Percentiles rank a stretch among this genome's conserved stretches.
Evolutionary conservation across 2,329 filamentous ascomycete genomes (phyloP).

Genomic region (Fusarium fujikuroi): DNA sequence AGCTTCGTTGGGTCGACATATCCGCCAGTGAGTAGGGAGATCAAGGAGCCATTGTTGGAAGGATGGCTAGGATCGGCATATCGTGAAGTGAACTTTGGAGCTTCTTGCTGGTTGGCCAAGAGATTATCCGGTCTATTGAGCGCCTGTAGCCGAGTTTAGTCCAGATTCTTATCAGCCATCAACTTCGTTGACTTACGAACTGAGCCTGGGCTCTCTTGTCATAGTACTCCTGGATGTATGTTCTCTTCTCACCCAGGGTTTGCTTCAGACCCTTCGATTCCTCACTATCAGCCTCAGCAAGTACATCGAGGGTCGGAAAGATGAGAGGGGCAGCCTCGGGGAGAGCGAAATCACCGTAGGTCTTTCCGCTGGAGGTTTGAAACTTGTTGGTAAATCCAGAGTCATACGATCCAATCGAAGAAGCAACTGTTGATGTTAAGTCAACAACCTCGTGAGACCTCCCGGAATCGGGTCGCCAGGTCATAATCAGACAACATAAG

Average conservation of each 20-base stretch:
- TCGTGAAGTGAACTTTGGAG: slow-evolving; percentile 6
- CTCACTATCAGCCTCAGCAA: slow-evolving; percentile 5
- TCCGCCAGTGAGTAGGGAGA: slow-evolving; percentile 9
- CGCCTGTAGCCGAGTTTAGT: neutral
- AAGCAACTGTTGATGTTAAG: slow-evolving; percentile 25
- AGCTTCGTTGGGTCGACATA: neutral
- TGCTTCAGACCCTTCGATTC: slow-evolving; percentile 10
- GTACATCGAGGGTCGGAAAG: slow-evolving; percentile 10
- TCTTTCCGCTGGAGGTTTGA: slow-evolving; percentile 16
- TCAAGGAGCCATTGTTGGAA: slow-evolving; percentile 2
- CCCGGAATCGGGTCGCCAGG: slow-evolving; percentile 57
- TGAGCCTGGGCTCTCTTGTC: slow-evolving; percentile 10
- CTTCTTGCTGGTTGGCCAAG: slow-evolving; percentile 8
- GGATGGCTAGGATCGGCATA: slow-evolving; percentile 14
- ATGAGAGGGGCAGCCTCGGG: slow-evolving; percentile 59
- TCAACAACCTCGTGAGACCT: slow-evolving; percentile 30
- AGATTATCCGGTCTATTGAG: slow-evolving; percentile 1
- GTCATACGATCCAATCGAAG: neutral
- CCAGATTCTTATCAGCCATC: rapidly evolving
- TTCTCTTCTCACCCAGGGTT: neutral
- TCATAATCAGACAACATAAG: slow-evolving; percentile 62
- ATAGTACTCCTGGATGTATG: slow-evolving; percentile 5
- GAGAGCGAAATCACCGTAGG: slow-evolving; percentile 49
- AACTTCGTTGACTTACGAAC: neutral
- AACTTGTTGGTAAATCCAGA: slow-evolving; percentile 3